Conservation (phyloP, 108 stramenopile species). For the Phaeodactylum tricornutum region DNA sequence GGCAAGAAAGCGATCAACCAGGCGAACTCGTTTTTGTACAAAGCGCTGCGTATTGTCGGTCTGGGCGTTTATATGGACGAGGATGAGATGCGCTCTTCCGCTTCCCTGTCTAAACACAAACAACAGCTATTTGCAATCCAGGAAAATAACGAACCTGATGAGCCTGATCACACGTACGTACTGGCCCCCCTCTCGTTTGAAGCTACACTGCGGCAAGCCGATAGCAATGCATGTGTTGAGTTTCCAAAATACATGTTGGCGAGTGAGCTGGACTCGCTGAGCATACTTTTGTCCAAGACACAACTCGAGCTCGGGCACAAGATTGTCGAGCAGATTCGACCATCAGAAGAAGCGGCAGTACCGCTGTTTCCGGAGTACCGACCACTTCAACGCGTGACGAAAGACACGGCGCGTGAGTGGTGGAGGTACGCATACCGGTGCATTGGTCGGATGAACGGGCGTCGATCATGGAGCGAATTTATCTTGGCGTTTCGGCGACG, state of each 20-base stretch:
- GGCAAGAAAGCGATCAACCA: too few relatives aligned
- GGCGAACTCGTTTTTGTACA: conserved; percentile 60
- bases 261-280: conserved; percentile 51
- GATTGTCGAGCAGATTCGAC: conserved; percentile 24
- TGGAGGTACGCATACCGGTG: conserved; percentile 75
- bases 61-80: conserved; percentile 69
- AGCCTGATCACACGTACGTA: conserved; percentile 34
- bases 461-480: conserved; percentile 65
- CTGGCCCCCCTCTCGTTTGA: conserved; percentile 65
- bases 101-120: not conserved
- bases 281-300: conserved; percentile 41
- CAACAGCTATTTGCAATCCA: conserved; percentile 13
- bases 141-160: not conserved
- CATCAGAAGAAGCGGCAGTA: conserved; percentile 11
- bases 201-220: conserved; percentile 64
- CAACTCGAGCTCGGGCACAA: conserved; percentile 59
- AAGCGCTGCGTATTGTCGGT: conserved; percentile 50
- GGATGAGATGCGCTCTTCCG: conserved; percentile 6
- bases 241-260: conserved; percentile 67
- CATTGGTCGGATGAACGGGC: conserved; percentile 66
- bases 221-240: conserved; percentile 43
- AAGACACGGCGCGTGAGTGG: conserved; percentile 44
- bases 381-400: conserved; percentile 21
- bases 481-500: conserved; percentile 51
- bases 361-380: conserved; percentile 85